A percentile compares a stretch with the other conserved stretches of the same genome.
Conservation (phyloP, 306 rosid species). For the Crotalaria pallida region DNA sequence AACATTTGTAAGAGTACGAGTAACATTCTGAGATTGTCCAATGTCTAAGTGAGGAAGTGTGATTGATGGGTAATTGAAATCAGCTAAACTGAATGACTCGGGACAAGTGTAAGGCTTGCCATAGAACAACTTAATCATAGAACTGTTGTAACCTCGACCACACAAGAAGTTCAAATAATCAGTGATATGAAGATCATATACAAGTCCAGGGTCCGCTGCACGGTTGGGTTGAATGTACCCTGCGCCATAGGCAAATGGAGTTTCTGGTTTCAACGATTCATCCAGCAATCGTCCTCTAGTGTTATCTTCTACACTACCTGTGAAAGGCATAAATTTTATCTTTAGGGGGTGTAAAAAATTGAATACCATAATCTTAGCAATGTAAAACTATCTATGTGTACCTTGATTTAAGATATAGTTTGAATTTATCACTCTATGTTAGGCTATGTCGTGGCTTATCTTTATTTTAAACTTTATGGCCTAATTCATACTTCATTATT, state of each 20-base stretch:
- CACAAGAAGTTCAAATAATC: constrained; percentile 63
- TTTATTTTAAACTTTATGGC: no score
- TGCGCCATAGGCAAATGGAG: constrained; percentile 49
- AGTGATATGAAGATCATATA: constrained; percentile 34
- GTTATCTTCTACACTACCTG: constrained; percentile 37
- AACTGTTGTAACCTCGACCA: constrained; percentile 38
- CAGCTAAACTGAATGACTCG: constrained; percentile 21
- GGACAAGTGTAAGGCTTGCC: constrained; percentile 28
- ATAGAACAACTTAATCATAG: constrained; percentile 15
- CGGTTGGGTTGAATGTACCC: constrained; percentile 53
- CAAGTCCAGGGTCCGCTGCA: constrained; percentile 58
- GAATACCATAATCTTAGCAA: background rate
- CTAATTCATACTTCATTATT: no score
- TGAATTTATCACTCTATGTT: no score
- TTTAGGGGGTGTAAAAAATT: background rate
- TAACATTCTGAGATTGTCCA: constrained; percentile 4
- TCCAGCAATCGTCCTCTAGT: background rate
- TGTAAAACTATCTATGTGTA: background rate
- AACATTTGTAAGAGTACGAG: constrained; percentile 52
- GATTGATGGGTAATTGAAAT: constrained; percentile 70
- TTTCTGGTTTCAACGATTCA: constrained; percentile 14
- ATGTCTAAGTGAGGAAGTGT: background rate
- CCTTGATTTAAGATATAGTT: no score
- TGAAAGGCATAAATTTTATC: background rate
- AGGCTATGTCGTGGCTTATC: no score